Evolutionary conservation across 2,329 filamentous ascomycete species (phyloP).

Genomic region (Fusarium sacchari): DNA sequence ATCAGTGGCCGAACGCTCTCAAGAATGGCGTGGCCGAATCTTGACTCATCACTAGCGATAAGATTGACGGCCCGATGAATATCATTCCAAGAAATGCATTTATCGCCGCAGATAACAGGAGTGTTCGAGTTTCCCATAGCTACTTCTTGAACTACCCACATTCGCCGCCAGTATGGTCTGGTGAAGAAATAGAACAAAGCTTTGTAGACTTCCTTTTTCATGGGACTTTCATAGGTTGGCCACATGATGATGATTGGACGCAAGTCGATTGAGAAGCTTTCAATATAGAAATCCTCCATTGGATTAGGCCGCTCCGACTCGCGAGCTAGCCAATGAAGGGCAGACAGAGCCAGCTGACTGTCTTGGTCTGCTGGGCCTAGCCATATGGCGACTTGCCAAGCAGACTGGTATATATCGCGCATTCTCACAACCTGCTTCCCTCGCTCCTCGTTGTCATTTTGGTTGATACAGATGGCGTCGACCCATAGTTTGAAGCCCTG

Average conservation of each 20-base stretch:
- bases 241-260: background rate
- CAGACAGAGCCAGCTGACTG: background rate
- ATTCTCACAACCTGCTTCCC: background rate
- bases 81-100: background rate
- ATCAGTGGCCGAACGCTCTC: background rate
- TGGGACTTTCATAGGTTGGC: rapidly evolving
- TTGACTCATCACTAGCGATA: background rate
- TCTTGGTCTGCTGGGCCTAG: background rate
- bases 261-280: background rate
- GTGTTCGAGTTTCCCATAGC: rapidly evolving
- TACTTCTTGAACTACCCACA: background rate
- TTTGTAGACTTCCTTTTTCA: rapidly evolving
- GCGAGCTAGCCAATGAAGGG: background rate
- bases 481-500: conserved; percentile 13
- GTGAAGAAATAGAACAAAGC: background rate
- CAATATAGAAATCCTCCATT: background rate
- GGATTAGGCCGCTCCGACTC: background rate
- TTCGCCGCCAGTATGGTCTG: background rate
- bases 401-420: conserved; percentile 5
- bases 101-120: rapidly evolving
- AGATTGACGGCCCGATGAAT: background rate
- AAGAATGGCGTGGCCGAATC: background rate
- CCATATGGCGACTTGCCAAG: conserved; percentile 7
- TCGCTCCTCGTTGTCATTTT: background rate
- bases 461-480: no score